These are phyloP conservation scores for Polytolypa hystricis DNA, from an alignment of 2,329 filamentous ascomycete species.

Conservation along the genomic window DNA sequence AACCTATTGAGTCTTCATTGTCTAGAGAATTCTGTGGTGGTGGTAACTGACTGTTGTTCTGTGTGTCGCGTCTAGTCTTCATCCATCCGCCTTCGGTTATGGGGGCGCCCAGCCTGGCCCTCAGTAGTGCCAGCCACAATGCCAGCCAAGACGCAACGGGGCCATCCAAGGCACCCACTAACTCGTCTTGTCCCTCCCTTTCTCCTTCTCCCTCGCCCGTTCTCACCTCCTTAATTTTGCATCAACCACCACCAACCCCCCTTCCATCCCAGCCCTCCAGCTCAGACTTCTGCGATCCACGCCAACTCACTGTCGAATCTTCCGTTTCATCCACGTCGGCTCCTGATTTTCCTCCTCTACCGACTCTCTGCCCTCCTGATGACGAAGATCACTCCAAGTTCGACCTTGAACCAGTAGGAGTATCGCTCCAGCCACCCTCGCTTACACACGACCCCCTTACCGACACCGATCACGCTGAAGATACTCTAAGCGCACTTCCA, in stretches of 20 bases:
- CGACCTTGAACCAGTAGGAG: slow-evolving; percentile 20
- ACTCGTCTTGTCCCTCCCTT: slow-evolving; percentile 63
- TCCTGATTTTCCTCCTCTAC: slow-evolving; percentile 54
- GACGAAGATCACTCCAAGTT: slow-evolving; percentile 27
- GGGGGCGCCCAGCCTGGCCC: slow-evolving; percentile 1
- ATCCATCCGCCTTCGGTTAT: slow-evolving; percentile 53
- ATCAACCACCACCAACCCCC: slow-evolving; percentile 66
- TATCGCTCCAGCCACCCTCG: slow-evolving; percentile 5
- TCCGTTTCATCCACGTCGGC: slow-evolving; percentile 36
- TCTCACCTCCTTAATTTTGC: slow-evolving; percentile 60
- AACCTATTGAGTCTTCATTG: neutral
- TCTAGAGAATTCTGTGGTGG: too few species aligned
- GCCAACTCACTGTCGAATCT: slow-evolving; percentile 65
- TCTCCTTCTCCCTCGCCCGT: slow-evolving; percentile 79
- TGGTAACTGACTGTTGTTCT: slow-evolving; percentile 7
- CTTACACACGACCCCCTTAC: slow-evolving; percentile 20
- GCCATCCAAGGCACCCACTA: slow-evolving; percentile 44
- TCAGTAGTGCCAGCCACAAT: slow-evolving; percentile 7
- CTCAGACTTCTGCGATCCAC: slow-evolving; percentile 81
- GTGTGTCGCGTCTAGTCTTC: slow-evolving; percentile 41
- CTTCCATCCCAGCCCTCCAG: slow-evolving; percentile 51
- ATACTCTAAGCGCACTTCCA: slow-evolving; percentile 51
- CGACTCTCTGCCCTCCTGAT: slow-evolving; percentile 36
- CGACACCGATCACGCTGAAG: slow-evolving; percentile 31
- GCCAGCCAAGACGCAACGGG: slow-evolving; percentile 38